phyloP scores from a whole-genome alignment of 129 eudicot genomes.

The Escallonia rubra region DNA sequence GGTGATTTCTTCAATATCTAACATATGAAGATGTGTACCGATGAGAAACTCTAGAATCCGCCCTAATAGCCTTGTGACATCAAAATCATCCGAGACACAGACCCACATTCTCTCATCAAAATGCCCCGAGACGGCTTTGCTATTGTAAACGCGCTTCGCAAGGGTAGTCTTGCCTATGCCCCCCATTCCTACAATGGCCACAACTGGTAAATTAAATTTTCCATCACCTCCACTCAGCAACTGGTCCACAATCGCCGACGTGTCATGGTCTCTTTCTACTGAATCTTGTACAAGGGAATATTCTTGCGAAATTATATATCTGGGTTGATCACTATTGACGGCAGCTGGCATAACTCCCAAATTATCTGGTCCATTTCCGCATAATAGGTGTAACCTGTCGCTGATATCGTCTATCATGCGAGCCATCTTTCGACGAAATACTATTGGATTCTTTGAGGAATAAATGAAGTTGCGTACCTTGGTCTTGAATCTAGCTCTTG shows the following conservation, averaged over 20 bases:
- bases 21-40: not conserved
- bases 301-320: not conserved
- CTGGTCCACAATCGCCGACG: not conserved
- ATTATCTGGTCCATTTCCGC: not conserved
- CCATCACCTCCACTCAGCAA: not conserved
- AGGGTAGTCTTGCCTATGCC: conserved; percentile 17
- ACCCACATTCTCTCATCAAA: conserved; percentile 13
- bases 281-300: not conserved
- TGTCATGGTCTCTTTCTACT: conserved; percentile 16
- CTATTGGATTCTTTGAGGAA: not conserved
- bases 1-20: not conserved
- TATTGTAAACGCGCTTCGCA: conserved; percentile 3
- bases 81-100: conserved; percentile 9
- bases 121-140: not conserved
- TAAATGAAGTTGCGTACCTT: not conserved
- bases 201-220: not conserved
- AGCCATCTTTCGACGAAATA: not conserved
- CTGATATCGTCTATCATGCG: conserved; percentile 8
- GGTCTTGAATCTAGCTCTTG: not conserved
- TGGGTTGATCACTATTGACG: not conserved
- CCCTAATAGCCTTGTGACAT: conserved; percentile 3
- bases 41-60: not conserved
- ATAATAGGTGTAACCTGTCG: conserved; percentile 4
- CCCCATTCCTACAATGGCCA: not conserved
- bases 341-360: not conserved